Conservation (phyloP, 2,329 filamentous ascomycete genomes). For the Scedosporium dehoogii region DNA sequence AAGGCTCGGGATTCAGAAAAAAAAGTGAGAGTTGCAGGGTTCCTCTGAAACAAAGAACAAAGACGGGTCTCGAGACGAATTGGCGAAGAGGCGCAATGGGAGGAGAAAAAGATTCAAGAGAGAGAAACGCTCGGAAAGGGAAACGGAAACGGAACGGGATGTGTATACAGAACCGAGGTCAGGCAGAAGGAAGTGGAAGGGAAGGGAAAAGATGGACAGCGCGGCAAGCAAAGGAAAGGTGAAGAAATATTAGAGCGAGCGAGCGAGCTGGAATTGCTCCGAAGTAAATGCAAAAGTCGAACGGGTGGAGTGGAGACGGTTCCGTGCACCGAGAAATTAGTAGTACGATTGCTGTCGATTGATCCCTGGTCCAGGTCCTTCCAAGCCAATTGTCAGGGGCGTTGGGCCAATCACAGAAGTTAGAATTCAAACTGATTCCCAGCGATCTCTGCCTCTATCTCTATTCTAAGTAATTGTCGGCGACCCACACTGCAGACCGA, state of each 20-base stretch:
- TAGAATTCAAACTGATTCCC: conserved; percentile 2
- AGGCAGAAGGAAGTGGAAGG: not conserved
- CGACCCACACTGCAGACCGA: too few relatives aligned
- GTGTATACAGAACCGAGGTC: not conserved
- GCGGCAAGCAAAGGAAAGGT: not conserved
- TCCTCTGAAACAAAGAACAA: not conserved
- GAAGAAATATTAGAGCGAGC: conserved; percentile 1
- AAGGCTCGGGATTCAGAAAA: not conserved
- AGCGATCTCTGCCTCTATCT: not conserved
- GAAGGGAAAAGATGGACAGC: conserved; percentile 1
- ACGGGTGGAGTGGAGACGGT: conserved; percentile 5
- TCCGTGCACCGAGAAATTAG: conserved; percentile 5
- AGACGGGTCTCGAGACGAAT: not conserved
- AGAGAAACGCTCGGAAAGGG: conserved; percentile 9
- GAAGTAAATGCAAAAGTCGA: conserved; percentile 5
- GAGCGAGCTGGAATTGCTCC: conserved; percentile 4
- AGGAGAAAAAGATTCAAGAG: not conserved
- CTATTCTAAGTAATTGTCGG: not conserved
- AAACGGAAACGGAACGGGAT: conserved; percentile 5
- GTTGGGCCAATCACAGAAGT: not conserved
- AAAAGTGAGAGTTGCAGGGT: not conserved
- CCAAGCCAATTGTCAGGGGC: not conserved
- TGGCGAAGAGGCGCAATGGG: not conserved
- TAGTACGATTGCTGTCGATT: not conserved
- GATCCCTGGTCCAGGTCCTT: not conserved